Base-by-base conservation (phyloP, 2,329 filamentous ascomycete genomes). In the Piedraia hortae region DNA sequence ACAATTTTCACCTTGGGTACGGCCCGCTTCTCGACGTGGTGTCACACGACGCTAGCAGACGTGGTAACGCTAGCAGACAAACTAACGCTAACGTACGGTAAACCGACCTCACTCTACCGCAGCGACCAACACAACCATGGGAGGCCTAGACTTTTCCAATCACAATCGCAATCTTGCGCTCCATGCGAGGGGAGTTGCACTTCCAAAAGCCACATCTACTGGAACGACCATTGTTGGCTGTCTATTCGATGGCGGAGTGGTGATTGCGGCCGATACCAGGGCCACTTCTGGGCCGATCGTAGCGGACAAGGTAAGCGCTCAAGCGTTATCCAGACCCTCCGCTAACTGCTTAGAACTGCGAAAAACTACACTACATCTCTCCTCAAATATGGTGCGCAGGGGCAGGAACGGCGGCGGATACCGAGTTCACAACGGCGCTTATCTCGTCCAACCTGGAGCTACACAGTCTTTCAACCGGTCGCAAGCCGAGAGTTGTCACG, bases 311-410 rank as follows among this genome's bases (percentile, higher is more conserved):
- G 65, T 65, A 48, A 25, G 42, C 15, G 8, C 11, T 9, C 7
- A n/a, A 16, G 10, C 22, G 3, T 10, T 21, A 13, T 9, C 30
- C 6, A 14, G 14, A 16, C 18, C n/a, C 10, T 13, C 12, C 21
- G 20, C 12, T 14, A 16, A 9, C 12, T 15, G 6, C 16, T n/a
- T 23, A 45, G 75, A 97, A 97, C 62, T 93, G 85, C 58, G 82
- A 97, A 56, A 97, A 97, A 58, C 68, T 97, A 33, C 85, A 97
- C 56, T 97, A 88, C 59, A 97, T 97, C 48, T 62, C 85, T 19
- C 82, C 85, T 28, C 78, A 91, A 50, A 97, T 97, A 51, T 97
- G 85, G 85, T 97, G 85, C 52, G 85, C 85, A 6, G 85, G 85
- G 37, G 88, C 85, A 35, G 85, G 88, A 48, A 97, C 85, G 22